phyloP scores from a whole-genome alignment of 192 early-diverging fungal species.

The Backusella liffmaniae region DNA sequence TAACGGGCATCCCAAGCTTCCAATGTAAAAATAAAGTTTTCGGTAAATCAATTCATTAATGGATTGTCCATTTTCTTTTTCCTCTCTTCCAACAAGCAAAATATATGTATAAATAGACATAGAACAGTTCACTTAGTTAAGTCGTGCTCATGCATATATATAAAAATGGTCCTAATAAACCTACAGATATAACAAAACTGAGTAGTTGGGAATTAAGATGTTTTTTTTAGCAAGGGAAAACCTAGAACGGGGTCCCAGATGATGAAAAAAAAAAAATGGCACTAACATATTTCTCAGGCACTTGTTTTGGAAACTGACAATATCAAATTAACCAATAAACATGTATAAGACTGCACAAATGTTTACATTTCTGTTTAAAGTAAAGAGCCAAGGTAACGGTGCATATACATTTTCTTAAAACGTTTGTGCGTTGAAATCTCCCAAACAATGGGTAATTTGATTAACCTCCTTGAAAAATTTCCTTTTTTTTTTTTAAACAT shows the following conservation, averaged over 20 bases:
- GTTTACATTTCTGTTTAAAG: neutral
- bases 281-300: neutral
- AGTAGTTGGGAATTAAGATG: neutral
- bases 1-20: neutral
- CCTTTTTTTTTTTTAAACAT: neutral
- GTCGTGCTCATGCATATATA: conserved; percentile 4
- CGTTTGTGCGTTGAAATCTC: neutral
- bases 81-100: neutral
- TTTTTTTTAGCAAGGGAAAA: neutral
- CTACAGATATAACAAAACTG: neutral
- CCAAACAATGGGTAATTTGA: neutral
- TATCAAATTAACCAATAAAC: neutral
- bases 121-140: neutral
- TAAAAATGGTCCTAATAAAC: neutral
- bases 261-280: neutral
- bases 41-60: conserved; percentile 2
- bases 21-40: neutral
- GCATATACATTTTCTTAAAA: neutral
- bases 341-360: neutral
- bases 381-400: neutral
- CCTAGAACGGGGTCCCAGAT: neutral
- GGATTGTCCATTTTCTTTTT: neutral
- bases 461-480: neutral
- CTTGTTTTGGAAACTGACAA: neutral
- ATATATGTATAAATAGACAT: neutral